Conservation (phyloP, 129 eudicot species). For the Flaveria bidentis region DNA sequence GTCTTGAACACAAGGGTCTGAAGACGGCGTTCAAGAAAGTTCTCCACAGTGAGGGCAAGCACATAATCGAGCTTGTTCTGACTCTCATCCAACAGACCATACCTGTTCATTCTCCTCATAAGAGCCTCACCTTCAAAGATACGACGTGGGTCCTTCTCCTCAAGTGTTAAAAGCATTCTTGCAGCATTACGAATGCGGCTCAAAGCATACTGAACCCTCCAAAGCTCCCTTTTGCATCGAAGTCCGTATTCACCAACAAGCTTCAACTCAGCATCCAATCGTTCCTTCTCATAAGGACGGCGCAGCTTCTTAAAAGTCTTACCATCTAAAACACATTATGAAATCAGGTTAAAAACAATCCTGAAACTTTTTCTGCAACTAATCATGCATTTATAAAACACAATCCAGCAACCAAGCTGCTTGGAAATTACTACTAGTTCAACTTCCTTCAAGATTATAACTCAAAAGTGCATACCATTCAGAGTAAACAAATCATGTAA, state of each 20-base stretch:
- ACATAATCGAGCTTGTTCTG: slow-evolving; percentile 71
- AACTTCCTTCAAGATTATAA: not conserved
- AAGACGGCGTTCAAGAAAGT: slow-evolving; percentile 65
- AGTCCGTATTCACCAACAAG: slow-evolving; percentile 81
- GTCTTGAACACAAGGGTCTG: slow-evolving; percentile 64
- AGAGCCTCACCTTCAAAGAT: slow-evolving; percentile 86
- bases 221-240: slow-evolving; percentile 78
- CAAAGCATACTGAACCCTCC: slow-evolving; percentile 79
- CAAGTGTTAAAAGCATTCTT: slow-evolving; percentile 74
- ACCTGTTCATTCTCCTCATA: slow-evolving; percentile 74
- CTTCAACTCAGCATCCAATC: slow-evolving; percentile 71
- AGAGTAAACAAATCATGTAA: not conserved
- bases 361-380: not conserved
- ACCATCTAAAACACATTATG: slow-evolving; percentile 47
- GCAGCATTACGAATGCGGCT: slow-evolving; percentile 77
- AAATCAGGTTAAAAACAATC: not conserved
- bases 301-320: slow-evolving; percentile 81
- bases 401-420: not conserved
- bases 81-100: slow-evolving; percentile 64
- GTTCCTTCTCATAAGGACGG: slow-evolving; percentile 84
- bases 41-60: slow-evolving; percentile 60
- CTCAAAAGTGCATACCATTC: not conserved
- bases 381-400: not conserved
- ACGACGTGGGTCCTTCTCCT: slow-evolving; percentile 76
- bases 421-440: not conserved